A percentile compares a stretch with the other conserved stretches of the same genome.
These are phyloP conservation scores for Solanum pennellii DNA, from an alignment of 257 asterid genomes.

Conservation along the genomic window DNA sequence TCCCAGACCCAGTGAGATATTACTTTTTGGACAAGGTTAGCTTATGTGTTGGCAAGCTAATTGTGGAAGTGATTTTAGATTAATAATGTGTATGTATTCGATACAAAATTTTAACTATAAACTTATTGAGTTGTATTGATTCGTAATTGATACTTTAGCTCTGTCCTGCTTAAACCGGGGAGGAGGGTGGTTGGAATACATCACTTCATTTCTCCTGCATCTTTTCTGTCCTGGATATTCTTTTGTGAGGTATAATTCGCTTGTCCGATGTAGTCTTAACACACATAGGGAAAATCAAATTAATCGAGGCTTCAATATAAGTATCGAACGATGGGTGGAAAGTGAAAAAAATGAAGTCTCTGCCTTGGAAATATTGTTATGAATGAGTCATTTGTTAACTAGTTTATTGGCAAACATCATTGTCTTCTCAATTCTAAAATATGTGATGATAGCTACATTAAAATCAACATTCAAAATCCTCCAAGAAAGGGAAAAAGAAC, in stretches of 20 bases:
- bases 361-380: not conserved
- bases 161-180: no score
- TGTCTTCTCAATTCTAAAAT: not conserved
- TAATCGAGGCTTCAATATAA: not conserved
- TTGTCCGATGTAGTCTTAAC: not conserved
- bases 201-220: not conserved
- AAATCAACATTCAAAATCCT: not conserved
- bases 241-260: not conserved
- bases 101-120: not conserved
- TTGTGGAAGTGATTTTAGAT: not conserved
- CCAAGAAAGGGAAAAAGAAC: not conserved
- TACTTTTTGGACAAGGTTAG: not conserved
- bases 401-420: not conserved
- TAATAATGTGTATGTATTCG: not conserved
- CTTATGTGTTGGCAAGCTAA: not conserved
- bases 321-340: not conserved
- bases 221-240: not conserved
- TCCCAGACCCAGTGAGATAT: not conserved
- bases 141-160: not conserved
- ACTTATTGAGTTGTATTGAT: not conserved
- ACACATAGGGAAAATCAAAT: accelerated
- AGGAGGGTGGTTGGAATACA: not conserved
- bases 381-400: not conserved
- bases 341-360: not conserved
- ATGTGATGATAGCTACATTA: not conserved